Conservation (phyloP, 2,329 filamentous ascomycete species). For the Stemphylium lycopersici region DNA sequence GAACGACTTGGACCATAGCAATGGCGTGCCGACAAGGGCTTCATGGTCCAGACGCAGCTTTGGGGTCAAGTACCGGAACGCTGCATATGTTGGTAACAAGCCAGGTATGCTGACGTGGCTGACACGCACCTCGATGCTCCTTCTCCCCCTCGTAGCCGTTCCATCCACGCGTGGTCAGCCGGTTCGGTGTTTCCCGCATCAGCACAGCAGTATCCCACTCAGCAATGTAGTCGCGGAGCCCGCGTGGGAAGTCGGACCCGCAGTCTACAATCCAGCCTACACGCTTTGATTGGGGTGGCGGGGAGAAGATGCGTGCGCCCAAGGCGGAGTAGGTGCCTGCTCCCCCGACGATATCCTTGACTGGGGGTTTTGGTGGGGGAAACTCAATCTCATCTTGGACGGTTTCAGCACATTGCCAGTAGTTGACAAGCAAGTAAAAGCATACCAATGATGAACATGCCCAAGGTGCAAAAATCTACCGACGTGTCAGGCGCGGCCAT, state of each 20-base stretch:
- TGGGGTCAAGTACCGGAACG: slow-evolving; percentile 86
- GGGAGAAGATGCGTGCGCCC: slow-evolving; percentile 86
- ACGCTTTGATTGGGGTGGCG: slow-evolving; percentile 64
- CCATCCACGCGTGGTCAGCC: slow-evolving; percentile 87
- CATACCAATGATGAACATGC: slow-evolving; percentile 69
- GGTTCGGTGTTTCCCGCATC: slow-evolving; percentile 67
- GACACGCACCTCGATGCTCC: slow-evolving; percentile 63
- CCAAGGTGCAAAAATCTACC: slow-evolving; percentile 65
- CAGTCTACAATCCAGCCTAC: slow-evolving; percentile 92
- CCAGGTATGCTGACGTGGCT: not conserved
- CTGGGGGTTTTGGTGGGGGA: slow-evolving; percentile 69
- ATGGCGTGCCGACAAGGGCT: slow-evolving; percentile 66
- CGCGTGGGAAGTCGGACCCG: slow-evolving; percentile 81
- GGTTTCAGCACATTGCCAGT: slow-evolving; percentile 1
- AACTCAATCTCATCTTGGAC: slow-evolving; percentile 87
- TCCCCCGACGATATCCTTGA: slow-evolving; percentile 81
- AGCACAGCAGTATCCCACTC: slow-evolving; percentile 78
- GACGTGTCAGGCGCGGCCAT: slow-evolving; percentile 9
- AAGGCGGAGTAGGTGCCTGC: slow-evolving; percentile 86
- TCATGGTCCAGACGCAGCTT: slow-evolving; percentile 79
- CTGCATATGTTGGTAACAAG: slow-evolving; percentile 35
- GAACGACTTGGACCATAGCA: slow-evolving; percentile 77
- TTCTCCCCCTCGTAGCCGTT: slow-evolving; percentile 78
- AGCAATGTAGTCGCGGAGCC: slow-evolving; percentile 67
- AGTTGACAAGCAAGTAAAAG: slow-evolving; percentile 19